These are phyloP conservation scores for Hymenotorrendiella dingleyae DNA, from an alignment of 2,329 filamentous ascomycete species.

Conservation along the genomic window DNA sequence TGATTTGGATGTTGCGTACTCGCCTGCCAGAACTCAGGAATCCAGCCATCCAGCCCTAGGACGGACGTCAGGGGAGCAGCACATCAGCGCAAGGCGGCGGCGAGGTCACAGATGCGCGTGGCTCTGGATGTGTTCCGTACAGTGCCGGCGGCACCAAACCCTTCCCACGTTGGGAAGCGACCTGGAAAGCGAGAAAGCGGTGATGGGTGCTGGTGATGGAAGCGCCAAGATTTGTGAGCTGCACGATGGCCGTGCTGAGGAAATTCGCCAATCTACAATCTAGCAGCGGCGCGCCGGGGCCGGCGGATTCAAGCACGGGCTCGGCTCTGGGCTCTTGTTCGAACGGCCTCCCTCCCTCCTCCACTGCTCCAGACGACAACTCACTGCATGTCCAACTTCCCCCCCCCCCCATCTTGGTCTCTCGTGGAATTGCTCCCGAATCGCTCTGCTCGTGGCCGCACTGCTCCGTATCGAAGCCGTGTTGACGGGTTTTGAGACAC, in stretches of 20 bases:
- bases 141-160: neutral
- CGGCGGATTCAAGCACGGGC: neutral
- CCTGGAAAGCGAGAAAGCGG: neutral
- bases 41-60: too few species aligned
- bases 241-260: neutral
- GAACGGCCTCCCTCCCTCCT: neutral
- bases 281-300: constrained; percentile 1
- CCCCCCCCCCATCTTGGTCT: neutral
- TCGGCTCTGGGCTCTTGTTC: neutral
- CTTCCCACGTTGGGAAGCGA: neutral
- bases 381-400: neutral
- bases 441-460: too few species aligned
- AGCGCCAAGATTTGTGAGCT: neutral
- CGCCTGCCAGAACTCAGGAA: too few species aligned
- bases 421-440: neutral
- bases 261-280: constrained; percentile 6
- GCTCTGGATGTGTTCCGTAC: neutral
- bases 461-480: too few species aligned
- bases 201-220: neutral
- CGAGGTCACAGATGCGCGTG: too few species aligned
- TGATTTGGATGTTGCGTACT: too few species aligned
- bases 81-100: too few species aligned
- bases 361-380: too few species aligned
- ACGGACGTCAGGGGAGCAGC: too few species aligned
- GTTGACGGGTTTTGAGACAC: too few species aligned